phyloP scores from a whole-genome alignment of 192 early-diverging fungal species.

The Jimgerdemannia lactiflua region DNA sequence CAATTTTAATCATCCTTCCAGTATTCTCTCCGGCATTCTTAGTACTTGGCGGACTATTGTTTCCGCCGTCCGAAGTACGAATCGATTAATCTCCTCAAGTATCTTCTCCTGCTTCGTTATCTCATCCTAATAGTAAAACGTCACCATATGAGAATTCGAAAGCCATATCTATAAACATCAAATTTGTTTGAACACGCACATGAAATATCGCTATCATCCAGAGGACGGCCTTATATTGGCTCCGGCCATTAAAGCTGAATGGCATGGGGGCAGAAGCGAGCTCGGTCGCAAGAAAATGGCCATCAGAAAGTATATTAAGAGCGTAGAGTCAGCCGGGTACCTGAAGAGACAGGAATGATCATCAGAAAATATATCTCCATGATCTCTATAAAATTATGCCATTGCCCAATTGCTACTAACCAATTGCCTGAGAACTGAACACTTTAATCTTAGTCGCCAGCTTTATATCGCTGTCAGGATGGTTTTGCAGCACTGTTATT shows the following conservation, averaged over 20 bases:
- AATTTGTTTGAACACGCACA: constrained; percentile 6
- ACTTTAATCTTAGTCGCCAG: constrained; percentile 14
- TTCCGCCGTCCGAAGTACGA: constrained; percentile 11
- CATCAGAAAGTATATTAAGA: constrained; percentile 11
- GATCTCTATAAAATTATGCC: neutral
- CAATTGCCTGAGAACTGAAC: constrained; percentile 12
- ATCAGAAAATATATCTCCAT: constrained; percentile 7
- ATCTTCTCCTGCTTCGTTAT: constrained; percentile 11
- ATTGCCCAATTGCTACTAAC: constrained; percentile 6
- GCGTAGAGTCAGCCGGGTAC: constrained; percentile 16
- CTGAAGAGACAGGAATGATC: constrained; percentile 19
- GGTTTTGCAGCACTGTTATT: constrained; percentile 1
- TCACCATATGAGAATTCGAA: neutral
- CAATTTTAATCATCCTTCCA: neutral
- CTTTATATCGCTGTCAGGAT: constrained; percentile 12
- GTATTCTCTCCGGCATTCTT: constrained; percentile 5
- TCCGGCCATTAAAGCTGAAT: constrained; percentile 13
- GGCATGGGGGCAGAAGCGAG: constrained; percentile 14
- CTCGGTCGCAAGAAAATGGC: constrained; percentile 12
- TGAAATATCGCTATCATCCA: constrained; percentile 14
- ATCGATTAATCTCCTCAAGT: constrained; percentile 11
- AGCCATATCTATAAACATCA: constrained; percentile 1
- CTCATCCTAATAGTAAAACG: constrained; percentile 6
- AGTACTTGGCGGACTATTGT: constrained; percentile 16
- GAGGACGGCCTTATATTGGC: constrained; percentile 14